Base-by-base conservation (phyloP, 2,329 filamentous ascomycete species). In the Fusarium mundagurra region DNA sequence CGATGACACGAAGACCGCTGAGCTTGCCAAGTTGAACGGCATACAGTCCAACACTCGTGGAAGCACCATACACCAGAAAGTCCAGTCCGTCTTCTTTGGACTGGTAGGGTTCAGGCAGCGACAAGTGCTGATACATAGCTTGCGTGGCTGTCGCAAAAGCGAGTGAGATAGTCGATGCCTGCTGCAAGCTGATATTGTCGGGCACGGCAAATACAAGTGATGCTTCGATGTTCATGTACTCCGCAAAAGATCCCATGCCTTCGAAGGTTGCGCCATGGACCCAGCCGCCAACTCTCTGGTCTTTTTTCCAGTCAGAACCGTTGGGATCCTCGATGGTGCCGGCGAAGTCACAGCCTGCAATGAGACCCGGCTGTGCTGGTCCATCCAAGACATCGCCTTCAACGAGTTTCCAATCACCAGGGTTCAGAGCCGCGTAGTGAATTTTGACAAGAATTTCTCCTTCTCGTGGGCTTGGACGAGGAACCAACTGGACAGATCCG, bases 331-430 rank as follows among this genome's bases (percentile, higher is more conserved):
- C 48, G 14, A 69, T 14, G 0, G 27, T 69, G 2, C 66, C 66
- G 1, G 66, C 33, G 3, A 69, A 69, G 38, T 69, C 66, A 11
- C 65, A 69, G 9, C 66, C 66, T 20, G 29, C 57, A 13, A 69
- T 57, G 8, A 69, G 48, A 8, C 64, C 64, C 4, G 33, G 11
- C 2, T 18, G 16, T 18, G 43, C 38, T 44, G 48, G 17, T 6
- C 62, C 61, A 11, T 14, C 38, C 7, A 64, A 11, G 0, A 69
- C 58, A 12, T 47, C 38, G 2, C 66, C 66, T 34, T 69, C n/a
- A 2, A 69, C 65, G 1, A 69, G 48, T 14, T 64, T 69, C 66
- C 65, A 69, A 18, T 69, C 66, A 29, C 48, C 66, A 3, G 66
- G 66, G 4, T 69, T 69, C 2, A 69, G 5, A 8, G 64, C 66